phyloP scores from a whole-genome alignment of 1,284 basidiomycete genomes.

The Melampsora americana region DNA sequence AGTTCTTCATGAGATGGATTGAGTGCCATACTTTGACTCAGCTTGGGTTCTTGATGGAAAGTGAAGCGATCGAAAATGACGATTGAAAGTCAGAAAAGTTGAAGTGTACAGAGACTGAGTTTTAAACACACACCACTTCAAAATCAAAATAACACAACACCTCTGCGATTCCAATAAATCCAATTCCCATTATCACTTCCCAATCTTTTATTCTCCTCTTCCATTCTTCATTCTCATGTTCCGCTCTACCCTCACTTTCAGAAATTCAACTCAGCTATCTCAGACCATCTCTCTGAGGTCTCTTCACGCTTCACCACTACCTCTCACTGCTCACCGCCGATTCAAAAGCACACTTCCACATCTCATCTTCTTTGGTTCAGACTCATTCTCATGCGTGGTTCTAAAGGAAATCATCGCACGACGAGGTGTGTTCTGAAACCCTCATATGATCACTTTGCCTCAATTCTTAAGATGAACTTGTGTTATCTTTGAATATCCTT shows the following conservation, averaged over 20 bases:
- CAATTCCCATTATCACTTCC: neutral
- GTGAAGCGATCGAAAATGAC: no score
- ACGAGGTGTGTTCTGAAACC: neutral
- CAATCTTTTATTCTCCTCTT: neutral
- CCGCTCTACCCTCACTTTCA: no score
- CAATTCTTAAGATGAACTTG: no score
- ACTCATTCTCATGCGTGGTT: conserved; percentile 7
- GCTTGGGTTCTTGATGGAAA: neutral
- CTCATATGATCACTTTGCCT: no score
- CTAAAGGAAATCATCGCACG: conserved; percentile 1
- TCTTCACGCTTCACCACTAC: no score
- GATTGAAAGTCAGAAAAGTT: no score
- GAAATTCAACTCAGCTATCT: no score
- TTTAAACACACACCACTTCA: neutral
- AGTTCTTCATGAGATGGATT: neutral
- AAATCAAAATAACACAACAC: neutral
- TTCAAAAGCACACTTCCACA: neutral
- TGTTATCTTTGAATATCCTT: no score
- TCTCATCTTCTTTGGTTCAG: neutral
- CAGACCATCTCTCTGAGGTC: no score
- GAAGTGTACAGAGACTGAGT: neutral
- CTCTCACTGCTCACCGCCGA: no score
- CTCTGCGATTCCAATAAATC: neutral
- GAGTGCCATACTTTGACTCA: neutral
- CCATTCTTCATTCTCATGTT: no score